These are phyloP conservation scores for Aspergillus chevalieri DNA, from an alignment of 2,329 filamentous ascomycete species.

Conservation along the genomic window DNA sequence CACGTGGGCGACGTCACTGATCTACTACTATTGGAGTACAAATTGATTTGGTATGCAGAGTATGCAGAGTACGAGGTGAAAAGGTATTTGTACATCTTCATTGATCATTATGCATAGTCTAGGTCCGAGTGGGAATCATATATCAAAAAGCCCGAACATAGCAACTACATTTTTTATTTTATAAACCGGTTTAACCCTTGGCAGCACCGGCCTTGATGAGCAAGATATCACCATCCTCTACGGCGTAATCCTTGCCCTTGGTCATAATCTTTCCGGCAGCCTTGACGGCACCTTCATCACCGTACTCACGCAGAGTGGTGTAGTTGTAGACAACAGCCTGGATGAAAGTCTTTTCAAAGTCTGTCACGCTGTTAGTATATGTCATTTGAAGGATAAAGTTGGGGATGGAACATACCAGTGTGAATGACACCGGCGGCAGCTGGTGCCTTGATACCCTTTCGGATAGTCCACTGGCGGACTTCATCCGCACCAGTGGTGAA, in stretches of 20 bases:
- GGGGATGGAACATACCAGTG: conserved; percentile 43
- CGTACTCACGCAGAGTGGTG: conserved; percentile 69
- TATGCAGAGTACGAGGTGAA: neutral
- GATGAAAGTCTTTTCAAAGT: conserved; percentile 99
- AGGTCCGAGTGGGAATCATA: conserved; percentile 1
- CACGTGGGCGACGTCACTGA: conserved; percentile 7
- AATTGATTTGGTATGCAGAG: neutral
- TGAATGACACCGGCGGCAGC: conserved; percentile 97
- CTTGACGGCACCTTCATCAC: conserved; percentile 83
- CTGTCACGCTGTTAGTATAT: conserved; percentile 31
- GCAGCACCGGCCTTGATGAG: conserved; percentile 68
- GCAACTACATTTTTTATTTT: neutral
- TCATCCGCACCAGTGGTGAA: conserved; percentile 96
- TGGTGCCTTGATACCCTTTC: conserved; percentile 93
- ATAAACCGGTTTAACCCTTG: conserved; percentile 32
- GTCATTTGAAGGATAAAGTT: neutral
- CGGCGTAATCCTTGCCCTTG: conserved; percentile 91
- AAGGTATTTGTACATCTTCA: neutral
- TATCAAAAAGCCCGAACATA: conserved; percentile 1
- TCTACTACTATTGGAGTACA: neutral
- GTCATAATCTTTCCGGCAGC: conserved; percentile 95
- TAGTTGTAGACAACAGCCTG: conserved; percentile 95
- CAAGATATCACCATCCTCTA: conserved; percentile 56
- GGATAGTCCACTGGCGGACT: conserved; percentile 96
- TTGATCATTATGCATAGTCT: neutral